Evolutionary conservation across 202 grass and related monocot species (phyloP).

Genomic region (Zizania palustris): DNA sequence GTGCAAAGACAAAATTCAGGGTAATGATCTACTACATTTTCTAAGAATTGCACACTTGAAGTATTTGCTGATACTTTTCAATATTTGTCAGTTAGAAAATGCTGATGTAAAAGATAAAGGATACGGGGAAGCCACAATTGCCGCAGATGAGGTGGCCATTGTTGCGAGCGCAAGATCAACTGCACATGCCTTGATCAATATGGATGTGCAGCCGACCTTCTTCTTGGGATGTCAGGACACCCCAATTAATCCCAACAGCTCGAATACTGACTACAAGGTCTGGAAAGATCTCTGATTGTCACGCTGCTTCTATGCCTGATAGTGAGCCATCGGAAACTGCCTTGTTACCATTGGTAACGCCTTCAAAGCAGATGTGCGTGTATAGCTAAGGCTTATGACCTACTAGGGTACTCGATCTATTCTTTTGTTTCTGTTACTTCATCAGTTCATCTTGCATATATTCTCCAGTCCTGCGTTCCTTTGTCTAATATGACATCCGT

Average conservation of each 20-base stretch:
- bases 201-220: conserved; percentile 74
- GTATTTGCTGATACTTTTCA: conserved; percentile 18
- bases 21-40: conserved; percentile 39
- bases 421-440: conserved; percentile 15
- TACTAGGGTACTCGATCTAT: neutral
- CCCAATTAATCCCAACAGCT: conserved; percentile 67
- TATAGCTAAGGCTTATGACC: neutral
- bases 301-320: neutral
- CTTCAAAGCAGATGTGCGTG: conserved; percentile 24
- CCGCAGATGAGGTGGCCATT: conserved; percentile 70
- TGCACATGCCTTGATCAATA: conserved; percentile 91
- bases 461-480: neutral
- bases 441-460: conserved; percentile 11
- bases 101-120: conserved; percentile 74
- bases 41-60: conserved; percentile 27
- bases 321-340: neutral
- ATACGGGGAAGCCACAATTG: conserved; percentile 77
- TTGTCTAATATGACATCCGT: neutral
- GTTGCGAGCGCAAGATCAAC: conserved; percentile 74
- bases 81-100: conserved; percentile 74
- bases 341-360: neutral
- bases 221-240: conserved; percentile 86
- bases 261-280: conserved; percentile 85
- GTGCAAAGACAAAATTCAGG: conserved; percentile 92
- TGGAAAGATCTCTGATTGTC: conserved; percentile 83